Evolutionary conservation across 2,329 filamentous ascomycete genomes (phyloP).

Genomic region (Aquanectria penicillioides): DNA sequence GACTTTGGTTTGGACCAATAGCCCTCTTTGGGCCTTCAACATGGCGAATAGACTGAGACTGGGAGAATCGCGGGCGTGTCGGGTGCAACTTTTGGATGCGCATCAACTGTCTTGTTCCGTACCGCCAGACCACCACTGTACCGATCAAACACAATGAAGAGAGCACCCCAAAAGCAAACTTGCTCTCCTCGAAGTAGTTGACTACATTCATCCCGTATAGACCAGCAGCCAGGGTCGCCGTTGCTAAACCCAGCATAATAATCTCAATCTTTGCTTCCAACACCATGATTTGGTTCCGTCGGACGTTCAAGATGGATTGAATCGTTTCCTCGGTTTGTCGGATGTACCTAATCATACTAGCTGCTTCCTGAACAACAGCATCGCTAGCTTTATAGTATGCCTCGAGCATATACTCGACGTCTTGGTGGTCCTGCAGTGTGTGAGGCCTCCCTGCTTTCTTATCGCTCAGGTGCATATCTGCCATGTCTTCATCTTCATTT

Average conservation of each 20-base stretch:
- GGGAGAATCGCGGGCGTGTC: no score
- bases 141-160: background rate
- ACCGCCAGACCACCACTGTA: background rate
- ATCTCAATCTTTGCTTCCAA: conserved; percentile 11
- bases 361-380: background rate
- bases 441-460: background rate
- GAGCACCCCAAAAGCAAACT: background rate
- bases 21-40: no score
- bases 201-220: conserved; percentile 14
- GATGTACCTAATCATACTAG: background rate
- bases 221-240: background rate
- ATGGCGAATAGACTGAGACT: no score
- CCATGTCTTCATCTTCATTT: conserved; percentile 13
- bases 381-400: conserved; percentile 13
- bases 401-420: conserved; percentile 12
- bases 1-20: no score
- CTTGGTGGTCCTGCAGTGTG: background rate
- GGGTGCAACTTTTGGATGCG: conserved; percentile 1
- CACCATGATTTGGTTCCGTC: conserved; percentile 13
- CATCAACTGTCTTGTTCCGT: background rate
- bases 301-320: conserved; percentile 9
- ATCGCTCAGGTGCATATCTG: conserved; percentile 8
- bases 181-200: conserved; percentile 7
- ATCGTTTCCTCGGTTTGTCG: conserved; percentile 6
- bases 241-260: background rate